phyloP scores from a whole-genome alignment of 257 asterid species.

The Solanum etuberosum region DNA sequence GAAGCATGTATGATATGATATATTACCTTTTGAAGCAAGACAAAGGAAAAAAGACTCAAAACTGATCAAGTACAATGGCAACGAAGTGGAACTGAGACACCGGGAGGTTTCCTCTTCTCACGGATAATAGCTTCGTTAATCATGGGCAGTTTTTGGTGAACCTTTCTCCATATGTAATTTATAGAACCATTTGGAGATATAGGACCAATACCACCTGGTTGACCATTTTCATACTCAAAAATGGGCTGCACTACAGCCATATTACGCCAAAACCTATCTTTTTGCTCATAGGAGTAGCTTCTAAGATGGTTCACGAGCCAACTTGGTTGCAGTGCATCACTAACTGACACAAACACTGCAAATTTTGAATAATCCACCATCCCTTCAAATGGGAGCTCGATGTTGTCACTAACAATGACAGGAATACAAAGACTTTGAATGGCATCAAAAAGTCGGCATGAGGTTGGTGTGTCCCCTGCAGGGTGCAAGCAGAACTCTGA shows the following conservation, averaged over 20 bases:
- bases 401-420: conserved; percentile 68
- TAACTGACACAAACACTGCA: conserved; percentile 63
- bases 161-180: conserved; percentile 79
- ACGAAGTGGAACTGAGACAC: conserved; percentile 62
- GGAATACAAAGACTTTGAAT: conserved; percentile 93
- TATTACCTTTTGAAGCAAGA: background rate
- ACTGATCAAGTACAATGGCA: conserved; percentile 64
- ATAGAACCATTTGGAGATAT: conserved; percentile 55
- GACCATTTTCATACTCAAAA: conserved; percentile 57
- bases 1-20: background rate
- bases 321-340: conserved; percentile 62
- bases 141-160: conserved; percentile 59
- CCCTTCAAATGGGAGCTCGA: conserved; percentile 97
- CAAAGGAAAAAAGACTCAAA: background rate
- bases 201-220: conserved; percentile 67
- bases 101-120: conserved; percentile 76
- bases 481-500: conserved; percentile 96
- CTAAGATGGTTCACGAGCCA: conserved; percentile 70
- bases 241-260: conserved; percentile 53
- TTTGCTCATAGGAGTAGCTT: conserved; percentile 47
- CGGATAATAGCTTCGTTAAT: conserved; percentile 67
- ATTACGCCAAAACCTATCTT: conserved; percentile 38
- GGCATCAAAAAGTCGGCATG: conserved; percentile 89
- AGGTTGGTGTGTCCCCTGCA: conserved; percentile 94
- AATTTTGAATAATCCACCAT: conserved; percentile 66